Evolutionary conservation across 768 basidiomycete genomes (phyloP).

Genomic region (Naganishia onofrii): DNA sequence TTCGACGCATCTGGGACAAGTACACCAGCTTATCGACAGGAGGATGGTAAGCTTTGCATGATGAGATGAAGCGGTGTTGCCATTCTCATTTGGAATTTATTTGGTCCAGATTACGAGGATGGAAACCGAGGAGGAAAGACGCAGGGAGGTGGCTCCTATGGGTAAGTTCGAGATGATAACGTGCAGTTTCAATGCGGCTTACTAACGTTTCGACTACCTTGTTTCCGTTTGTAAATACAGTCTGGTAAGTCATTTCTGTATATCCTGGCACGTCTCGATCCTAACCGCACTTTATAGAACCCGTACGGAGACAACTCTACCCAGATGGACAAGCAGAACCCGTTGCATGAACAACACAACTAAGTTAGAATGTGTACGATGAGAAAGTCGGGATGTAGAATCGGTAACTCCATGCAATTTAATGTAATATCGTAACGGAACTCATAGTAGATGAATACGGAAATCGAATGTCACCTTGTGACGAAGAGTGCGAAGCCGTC

Average conservation of each 20-base stretch:
- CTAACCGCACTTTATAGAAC: neutral
- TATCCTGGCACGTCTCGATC: neutral
- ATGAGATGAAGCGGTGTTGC: neutral
- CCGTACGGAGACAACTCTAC: conserved; percentile 23
- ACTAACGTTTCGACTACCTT: neutral
- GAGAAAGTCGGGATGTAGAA: neutral
- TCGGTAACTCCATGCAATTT: neutral
- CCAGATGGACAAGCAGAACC: conserved; percentile 22
- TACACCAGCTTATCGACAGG: conserved; percentile 27
- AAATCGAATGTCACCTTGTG: neutral
- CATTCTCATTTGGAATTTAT: neutral
- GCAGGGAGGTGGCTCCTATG: conserved; percentile 9
- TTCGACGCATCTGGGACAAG: conserved; percentile 21
- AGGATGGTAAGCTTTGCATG: conserved; percentile 21
- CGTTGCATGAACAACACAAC: conserved; percentile 17
- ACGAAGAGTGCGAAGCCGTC: neutral
- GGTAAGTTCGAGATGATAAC: neutral
- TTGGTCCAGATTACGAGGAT: neutral
- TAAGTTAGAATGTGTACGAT: neutral
- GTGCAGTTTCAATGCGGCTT: neutral
- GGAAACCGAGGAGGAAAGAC: conserved; percentile 10
- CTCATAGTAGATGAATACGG: neutral
- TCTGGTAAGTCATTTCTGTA: neutral
- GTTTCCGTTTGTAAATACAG: neutral
- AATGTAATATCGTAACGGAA: neutral